Evolutionary conservation across 352 stramenopile species (phyloP), one percentile per base, ranked within the genome.

Genomic region (Phytophthora vignae): DNA sequence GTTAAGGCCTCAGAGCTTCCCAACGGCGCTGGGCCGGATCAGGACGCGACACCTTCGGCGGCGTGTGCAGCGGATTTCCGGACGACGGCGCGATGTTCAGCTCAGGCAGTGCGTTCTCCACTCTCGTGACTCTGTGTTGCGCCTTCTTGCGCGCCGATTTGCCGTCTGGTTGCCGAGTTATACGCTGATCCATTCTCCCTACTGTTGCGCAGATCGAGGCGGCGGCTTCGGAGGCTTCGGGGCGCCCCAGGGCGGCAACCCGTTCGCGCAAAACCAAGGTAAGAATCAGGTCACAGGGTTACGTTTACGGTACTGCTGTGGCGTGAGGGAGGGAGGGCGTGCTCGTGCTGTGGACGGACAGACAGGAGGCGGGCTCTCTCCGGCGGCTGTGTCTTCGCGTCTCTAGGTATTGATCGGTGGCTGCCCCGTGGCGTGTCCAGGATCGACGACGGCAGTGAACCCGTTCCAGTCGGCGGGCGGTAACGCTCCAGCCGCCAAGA

Each of bases 201-300:
- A 22, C 46, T 67, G 14, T 19, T 64, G 6, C 27, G 27, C 21
- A 74, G 73, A 69, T 74, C 64, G 56, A 69, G 50, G 61, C 21
- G 61, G 46, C 25, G 38, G 56, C 60, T 77, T 77, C 22, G 71
- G 58, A 55, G 56, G 64, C 69, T 80, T 81, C 44, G 53, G 60
- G 15, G 40, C 56, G 10, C 27, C 27, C 44, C 66, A 61, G 22
- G 57, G 61, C 22, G 29, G 69, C 52, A 25, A 82, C 61, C 80
- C 76, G 17, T 88, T 86, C 59, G 62, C 65, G 2, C 73, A 78
- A 12, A 67, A 60, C 22, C 74, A 81, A 88, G 81, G 81, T 88
- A 84, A 46, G 73, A 56, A 60, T 50, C 31, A 55, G 29, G 33
- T 9, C 65, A 68, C 8, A 27, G n/a, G 36, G 17, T 59, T 68